These are phyloP conservation scores for Nannochloris sp. DNA, from an alignment of 139 green algal species.

Conservation along the genomic window DNA sequence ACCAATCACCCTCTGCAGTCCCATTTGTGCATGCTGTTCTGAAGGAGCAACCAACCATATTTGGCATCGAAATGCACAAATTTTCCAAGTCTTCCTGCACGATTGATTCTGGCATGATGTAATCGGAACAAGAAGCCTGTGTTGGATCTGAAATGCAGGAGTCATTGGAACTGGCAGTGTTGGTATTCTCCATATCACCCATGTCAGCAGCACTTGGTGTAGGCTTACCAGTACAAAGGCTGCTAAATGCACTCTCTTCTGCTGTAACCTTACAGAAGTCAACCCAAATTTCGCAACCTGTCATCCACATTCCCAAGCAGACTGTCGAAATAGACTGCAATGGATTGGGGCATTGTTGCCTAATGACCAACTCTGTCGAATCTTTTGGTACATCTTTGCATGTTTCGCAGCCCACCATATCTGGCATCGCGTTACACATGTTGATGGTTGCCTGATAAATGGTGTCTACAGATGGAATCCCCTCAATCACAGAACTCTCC, in stretches of 20 bases:
- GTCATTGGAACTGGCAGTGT: neutral
- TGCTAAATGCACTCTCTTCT: neutral
- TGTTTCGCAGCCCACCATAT: neutral
- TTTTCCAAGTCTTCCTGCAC: neutral
- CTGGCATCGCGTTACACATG: neutral
- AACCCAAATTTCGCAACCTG: neutral
- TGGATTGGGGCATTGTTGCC: neutral
- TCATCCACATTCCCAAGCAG: neutral
- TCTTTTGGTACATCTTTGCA: neutral
- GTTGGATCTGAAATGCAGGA: conserved; percentile 15
- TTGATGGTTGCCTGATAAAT: neutral
- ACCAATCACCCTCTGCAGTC: conserved; percentile 11
- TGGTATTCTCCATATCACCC: neutral
- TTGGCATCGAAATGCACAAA: conserved; percentile 18
- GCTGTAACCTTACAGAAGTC: neutral
- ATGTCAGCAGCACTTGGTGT: neutral
- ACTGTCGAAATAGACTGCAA: conserved; percentile 1
- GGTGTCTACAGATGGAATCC: neutral
- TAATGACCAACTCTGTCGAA: neutral
- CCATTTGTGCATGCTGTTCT: conserved; percentile 11
- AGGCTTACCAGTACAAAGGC: neutral
- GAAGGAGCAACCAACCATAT: conserved; percentile 23
- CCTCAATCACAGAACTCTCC: neutral
- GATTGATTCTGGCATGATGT: conserved; percentile 1
- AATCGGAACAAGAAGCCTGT: neutral